Evolutionary conservation across 805 yeast genomes (phyloP).

Genomic region (Candida boidinii): DNA sequence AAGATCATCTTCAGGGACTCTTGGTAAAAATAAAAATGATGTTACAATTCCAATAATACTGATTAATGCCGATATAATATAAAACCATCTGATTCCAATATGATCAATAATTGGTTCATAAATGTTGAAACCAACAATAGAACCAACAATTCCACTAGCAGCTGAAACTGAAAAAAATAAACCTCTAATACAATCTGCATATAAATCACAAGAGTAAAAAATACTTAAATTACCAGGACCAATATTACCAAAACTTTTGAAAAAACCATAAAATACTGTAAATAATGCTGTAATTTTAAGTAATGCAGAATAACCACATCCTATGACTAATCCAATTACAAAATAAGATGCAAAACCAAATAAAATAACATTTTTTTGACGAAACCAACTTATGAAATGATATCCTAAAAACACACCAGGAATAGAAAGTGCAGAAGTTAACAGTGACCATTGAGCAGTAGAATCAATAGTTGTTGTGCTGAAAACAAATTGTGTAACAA

Average conservation of each 20-base stretch:
- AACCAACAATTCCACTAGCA: conserved; percentile 78
- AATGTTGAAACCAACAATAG: conserved; percentile 70
- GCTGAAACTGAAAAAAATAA: conserved; percentile 70
- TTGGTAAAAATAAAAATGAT: conserved; percentile 59
- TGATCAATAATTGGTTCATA: conserved; percentile 60
- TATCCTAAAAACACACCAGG: conserved; percentile 76
- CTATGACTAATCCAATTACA: conserved; percentile 63
- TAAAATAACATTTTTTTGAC: too few species aligned
- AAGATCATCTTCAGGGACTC: conserved; percentile 62
- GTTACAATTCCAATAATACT: conserved; percentile 57
- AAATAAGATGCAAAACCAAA: conserved; percentile 65
- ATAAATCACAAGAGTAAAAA: conserved; percentile 55
- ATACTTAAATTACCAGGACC: conserved; percentile 81
- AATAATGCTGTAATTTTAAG: conserved; percentile 52
- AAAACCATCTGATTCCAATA: conserved; percentile 67
- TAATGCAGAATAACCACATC: conserved; percentile 51
- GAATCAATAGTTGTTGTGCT: too few species aligned
- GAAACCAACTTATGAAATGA: too few species aligned
- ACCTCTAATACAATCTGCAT: conserved; percentile 72
- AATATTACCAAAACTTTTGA: conserved; percentile 62
- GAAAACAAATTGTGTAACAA: too few species aligned
- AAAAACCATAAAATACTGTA: conserved; percentile 63
- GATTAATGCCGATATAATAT: conserved; percentile 68
- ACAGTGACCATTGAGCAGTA: conserved; percentile 73
- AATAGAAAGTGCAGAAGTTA: conserved; percentile 54